A percentile compares a stretch with the other conserved stretches of the same genome.
Evolutionary conservation across 192 early-diverging fungal genomes (phyloP).

Genomic region (Allomyces macrogynus): DNA sequence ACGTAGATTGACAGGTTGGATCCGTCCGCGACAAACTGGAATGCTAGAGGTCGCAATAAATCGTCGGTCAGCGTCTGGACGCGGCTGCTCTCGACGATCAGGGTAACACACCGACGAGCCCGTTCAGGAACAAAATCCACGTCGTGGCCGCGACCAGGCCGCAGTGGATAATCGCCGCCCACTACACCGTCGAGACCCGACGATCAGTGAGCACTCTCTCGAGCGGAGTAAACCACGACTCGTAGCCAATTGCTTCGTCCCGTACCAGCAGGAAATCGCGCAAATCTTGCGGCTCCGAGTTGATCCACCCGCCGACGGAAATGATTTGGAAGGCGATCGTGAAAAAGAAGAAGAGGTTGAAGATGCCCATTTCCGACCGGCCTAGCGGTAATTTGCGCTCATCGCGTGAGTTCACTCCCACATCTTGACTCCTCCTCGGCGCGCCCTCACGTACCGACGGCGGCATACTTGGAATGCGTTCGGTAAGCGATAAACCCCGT

Average conservation of each 20-base stretch:
- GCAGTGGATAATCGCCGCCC: neutral
- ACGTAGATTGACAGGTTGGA: slow-evolving; percentile 4
- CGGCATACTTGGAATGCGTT: neutral
- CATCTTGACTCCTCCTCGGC: no score
- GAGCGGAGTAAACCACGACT: no score
- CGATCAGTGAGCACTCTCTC: no score
- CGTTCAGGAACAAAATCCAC: neutral
- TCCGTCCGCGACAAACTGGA: slow-evolving; percentile 13
- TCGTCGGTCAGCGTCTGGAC: no score
- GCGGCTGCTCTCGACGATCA: no score
- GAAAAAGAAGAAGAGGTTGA: neutral
- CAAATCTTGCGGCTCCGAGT: neutral
- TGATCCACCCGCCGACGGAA: neutral
- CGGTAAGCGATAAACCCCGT: neutral
- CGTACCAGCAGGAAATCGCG: neutral
- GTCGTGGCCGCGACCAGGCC: neutral
- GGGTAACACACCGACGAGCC: neutral
- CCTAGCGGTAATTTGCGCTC: neutral
- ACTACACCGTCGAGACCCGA: neutral
- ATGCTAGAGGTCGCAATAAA: slow-evolving; percentile 1
- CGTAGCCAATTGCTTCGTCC: no score
- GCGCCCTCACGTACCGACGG: neutral
- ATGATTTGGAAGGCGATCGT: neutral
- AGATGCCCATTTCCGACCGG: neutral
- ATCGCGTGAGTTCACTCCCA: no score